These are phyloP conservation scores for Leptographium radiaticola DNA, from an alignment of 2,329 filamentous ascomycete species.

Conservation along the genomic window DNA sequence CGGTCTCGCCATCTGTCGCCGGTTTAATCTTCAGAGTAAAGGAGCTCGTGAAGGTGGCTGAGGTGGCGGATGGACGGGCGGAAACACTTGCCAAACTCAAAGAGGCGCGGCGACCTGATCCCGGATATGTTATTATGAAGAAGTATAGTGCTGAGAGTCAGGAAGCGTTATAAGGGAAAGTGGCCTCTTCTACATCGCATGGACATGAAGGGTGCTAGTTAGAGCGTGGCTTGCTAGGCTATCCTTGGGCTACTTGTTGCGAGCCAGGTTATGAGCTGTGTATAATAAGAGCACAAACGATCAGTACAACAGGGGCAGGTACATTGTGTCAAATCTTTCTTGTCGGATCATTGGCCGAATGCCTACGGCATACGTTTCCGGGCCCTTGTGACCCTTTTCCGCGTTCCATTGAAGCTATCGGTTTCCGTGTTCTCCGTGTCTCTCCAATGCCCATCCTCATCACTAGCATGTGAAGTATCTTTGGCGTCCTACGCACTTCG, in stretches of 20 bases:
- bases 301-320: too few relatives aligned
- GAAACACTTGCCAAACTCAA: constrained; percentile 57
- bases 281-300: not conserved
- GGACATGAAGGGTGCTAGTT: too few relatives aligned
- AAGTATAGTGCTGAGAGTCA: not conserved
- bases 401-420: not conserved
- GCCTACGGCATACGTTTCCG: not conserved
- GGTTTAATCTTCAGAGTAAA: constrained; percentile 92
- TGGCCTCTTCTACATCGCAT: too few relatives aligned
- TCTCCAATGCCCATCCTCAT: not conserved
- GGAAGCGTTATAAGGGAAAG: too few relatives aligned
- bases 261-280: not conserved
- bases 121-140: constrained; percentile 42
- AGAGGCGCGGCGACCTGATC: constrained; percentile 58
- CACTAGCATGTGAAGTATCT: not conserved
- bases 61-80: constrained; percentile 52
- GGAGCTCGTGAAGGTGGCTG: constrained; percentile 72
- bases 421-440: not conserved
- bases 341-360: not conserved
- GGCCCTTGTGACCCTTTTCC: not conserved
- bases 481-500: constrained; percentile 23
- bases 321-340: too few relatives aligned
- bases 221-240: too few relatives aligned
- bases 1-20: constrained; percentile 65
- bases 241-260: too few relatives aligned